A percentile compares a stretch with the other conserved stretches of the same genome.
phyloP scores from a whole-genome alignment of 306 rosid species.

The Mucuna pruriens region DNA sequence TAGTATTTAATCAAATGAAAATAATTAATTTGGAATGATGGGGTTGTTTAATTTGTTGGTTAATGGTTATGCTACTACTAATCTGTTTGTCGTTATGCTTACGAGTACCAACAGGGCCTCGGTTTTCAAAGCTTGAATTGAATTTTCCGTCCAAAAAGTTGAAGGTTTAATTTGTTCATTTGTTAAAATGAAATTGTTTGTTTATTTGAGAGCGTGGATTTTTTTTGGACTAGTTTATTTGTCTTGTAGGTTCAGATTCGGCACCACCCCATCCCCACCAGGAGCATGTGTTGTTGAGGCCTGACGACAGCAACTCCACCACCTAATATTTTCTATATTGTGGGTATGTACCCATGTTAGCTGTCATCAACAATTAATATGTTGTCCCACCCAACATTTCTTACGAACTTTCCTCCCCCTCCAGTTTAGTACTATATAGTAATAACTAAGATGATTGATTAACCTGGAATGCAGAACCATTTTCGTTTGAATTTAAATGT shows the following conservation, averaged over 20 bases:
- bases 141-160: constrained; percentile 37
- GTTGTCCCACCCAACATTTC: not conserved
- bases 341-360: not conserved
- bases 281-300: constrained; percentile 12
- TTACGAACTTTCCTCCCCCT: not conserved
- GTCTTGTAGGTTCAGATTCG: constrained; percentile 31
- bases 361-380: constrained; percentile 36
- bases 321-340: constrained; percentile 24
- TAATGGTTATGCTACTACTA: not conserved
- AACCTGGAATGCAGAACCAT: not conserved
- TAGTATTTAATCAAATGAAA: constrained; percentile 6
- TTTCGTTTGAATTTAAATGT: not conserved
- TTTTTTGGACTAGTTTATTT: constrained; percentile 18
- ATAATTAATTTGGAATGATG: not conserved
- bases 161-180: not conserved
- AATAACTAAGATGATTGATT: not conserved
- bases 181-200: not conserved
- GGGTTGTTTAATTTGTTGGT: not conserved
- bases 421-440: not conserved
- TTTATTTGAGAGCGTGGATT: constrained; percentile 13
- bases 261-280: not conserved
- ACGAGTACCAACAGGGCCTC: not conserved
- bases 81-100: constrained; percentile 7
- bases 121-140: constrained; percentile 22
- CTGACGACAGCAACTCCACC: constrained; percentile 19